phyloP scores from a whole-genome alignment of 441 rosid genomes.

The Erysimum cheiri region DNA sequence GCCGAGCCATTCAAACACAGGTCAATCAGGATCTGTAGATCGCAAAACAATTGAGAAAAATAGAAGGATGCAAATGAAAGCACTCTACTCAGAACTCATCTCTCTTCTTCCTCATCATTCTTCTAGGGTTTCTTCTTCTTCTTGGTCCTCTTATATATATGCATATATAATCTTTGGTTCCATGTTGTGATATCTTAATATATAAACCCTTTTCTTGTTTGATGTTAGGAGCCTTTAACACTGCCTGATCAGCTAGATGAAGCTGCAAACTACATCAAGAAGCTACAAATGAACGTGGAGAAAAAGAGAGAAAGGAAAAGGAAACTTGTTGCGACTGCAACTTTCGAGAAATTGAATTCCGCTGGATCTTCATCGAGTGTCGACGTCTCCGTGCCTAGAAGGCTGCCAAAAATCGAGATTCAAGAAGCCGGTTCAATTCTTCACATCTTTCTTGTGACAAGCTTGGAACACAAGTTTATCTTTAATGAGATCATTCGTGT shows the following conservation, averaged over 20 bases:
- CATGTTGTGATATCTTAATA: not conserved
- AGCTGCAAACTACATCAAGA: slow-evolving; percentile 76
- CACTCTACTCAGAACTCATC: slow-evolving; percentile 66
- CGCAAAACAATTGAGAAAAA: slow-evolving; percentile 74
- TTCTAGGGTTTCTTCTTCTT: slow-evolving; percentile 51
- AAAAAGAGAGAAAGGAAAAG: slow-evolving; percentile 62
- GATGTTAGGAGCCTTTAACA: slow-evolving; percentile 53
- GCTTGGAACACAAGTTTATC: slow-evolving; percentile 53
- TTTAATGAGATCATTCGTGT: slow-evolving; percentile 59
- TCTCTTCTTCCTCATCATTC: slow-evolving; percentile 65
- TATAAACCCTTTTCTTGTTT: slow-evolving; percentile 9
- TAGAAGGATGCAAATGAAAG: slow-evolving; percentile 82
- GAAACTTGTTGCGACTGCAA: slow-evolving; percentile 36
- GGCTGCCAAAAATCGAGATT: slow-evolving; percentile 55
- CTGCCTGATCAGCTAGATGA: slow-evolving; percentile 75
- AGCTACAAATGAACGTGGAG: slow-evolving; percentile 66
- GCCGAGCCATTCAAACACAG: slow-evolving; percentile 32
- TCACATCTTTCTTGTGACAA: slow-evolving; percentile 61
- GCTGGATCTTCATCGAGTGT: slow-evolving; percentile 31
- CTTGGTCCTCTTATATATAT: not conserved
- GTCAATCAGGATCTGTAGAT: slow-evolving; percentile 56
- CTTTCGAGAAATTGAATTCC: slow-evolving; percentile 25
- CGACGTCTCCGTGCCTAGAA: slow-evolving; percentile 24
- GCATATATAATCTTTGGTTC: not conserved
- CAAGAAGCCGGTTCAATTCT: slow-evolving; percentile 59